A percentile compares a stretch with the other conserved stretches of the same genome.
Evolutionary conservation across 208 protist genomes (phyloP).

Genomic region (Acanthamoeba triangularis): DNA sequence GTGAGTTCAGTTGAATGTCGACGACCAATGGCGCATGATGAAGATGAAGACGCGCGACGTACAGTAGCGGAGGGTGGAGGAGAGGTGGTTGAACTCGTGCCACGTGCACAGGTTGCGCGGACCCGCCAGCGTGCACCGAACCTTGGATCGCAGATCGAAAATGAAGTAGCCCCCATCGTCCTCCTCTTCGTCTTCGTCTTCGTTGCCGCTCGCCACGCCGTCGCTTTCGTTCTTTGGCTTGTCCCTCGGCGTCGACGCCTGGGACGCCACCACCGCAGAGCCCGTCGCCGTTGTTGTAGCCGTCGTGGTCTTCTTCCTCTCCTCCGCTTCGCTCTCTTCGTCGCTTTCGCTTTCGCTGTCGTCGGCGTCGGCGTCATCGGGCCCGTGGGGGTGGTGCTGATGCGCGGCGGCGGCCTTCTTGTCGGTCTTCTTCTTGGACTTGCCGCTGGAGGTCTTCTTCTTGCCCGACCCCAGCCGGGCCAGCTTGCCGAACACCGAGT

Average conservation of each 20-base stretch:
- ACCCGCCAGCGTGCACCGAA: background rate
- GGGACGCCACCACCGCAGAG: background rate
- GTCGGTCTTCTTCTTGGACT: background rate
- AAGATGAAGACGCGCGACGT: background rate
- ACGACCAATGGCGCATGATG: background rate
- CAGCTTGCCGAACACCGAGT: slow-evolving; percentile 16
- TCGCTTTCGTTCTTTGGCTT: background rate
- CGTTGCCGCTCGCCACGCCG: background rate
- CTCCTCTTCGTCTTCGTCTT: background rate
- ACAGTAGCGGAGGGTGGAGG: slow-evolving; percentile 26
- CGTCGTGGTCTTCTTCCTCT: background rate
- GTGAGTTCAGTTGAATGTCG: too few species aligned
- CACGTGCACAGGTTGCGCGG: background rate
- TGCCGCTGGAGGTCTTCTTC: background rate
- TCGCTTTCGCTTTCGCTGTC: background rate
- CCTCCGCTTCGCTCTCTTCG: background rate
- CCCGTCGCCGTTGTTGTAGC: background rate
- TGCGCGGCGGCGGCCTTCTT: background rate
- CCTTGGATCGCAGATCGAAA: background rate
- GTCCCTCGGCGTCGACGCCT: background rate
- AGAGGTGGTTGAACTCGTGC: slow-evolving; percentile 15
- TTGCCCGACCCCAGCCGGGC: background rate
- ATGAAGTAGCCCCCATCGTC: slow-evolving; percentile 22
- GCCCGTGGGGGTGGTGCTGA: background rate
- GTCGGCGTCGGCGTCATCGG: background rate